Conservation (phyloP, 345 rosid species). For the Brassica napus region Da-Ae NC_063442.1:37160501-37161000, state of each 20-base stretch:
- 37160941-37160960: background rate
- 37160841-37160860: slow-evolving; percentile 19
- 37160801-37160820: background rate
- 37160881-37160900: slow-evolving; percentile 63
- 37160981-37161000: slow-evolving; percentile 18
- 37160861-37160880: slow-evolving; percentile 48
- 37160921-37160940: slow-evolving; percentile 72
- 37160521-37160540: too few relatives aligned
- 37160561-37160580: background rate
- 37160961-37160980: background rate
- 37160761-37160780: slow-evolving; percentile 23
- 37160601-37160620: too few relatives aligned
- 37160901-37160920: slow-evolving; percentile 80
- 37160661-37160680: background rate
- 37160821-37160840: slow-evolving; percentile 31
- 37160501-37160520: too few relatives aligned
- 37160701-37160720: background rate
- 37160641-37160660: background rate
- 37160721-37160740: slow-evolving; percentile 14
- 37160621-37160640: background rate
- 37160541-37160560: background rate
- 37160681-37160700: background rate
- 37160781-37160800: slow-evolving; percentile 25
- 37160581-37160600: background rate
- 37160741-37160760: slow-evolving; percentile 17